Conservation (phyloP, 148 eudicot species). For the Amaranthus cruentus region DNA sequence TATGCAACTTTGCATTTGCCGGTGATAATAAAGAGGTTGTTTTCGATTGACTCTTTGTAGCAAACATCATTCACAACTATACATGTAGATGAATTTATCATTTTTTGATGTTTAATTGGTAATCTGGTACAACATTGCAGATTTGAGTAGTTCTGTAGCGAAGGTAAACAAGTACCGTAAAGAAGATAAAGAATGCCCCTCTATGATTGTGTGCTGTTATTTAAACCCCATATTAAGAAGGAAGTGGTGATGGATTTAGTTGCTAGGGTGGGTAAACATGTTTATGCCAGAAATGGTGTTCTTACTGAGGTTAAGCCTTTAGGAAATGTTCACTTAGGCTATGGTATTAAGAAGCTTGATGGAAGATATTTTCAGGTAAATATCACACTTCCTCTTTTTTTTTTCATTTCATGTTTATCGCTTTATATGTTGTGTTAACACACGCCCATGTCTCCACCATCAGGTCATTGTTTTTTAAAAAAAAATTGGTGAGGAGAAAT, state of each 20-base stretch:
- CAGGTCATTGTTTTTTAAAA: too few species aligned
- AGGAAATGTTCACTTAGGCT: slow-evolving; percentile 71
- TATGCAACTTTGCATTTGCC: too few species aligned
- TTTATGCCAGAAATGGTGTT: slow-evolving; percentile 72
- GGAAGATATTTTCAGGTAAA: slow-evolving; percentile 78
- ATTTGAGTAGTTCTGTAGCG: background rate
- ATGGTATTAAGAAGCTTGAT: slow-evolving; percentile 92
- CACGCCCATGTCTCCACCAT: too few species aligned
- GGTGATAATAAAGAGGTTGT: too few species aligned
- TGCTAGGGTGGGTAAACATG: slow-evolving; percentile 71
- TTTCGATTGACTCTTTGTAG: too few species aligned
- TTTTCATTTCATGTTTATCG: too few species aligned
- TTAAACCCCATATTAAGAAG: slow-evolving; percentile 55
- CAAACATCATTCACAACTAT: too few species aligned
- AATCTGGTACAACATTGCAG: background rate
- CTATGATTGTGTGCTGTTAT: slow-evolving; percentile 83
- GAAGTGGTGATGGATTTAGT: slow-evolving; percentile 53
- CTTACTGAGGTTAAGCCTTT: slow-evolving; percentile 62
- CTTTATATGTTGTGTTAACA: background rate
- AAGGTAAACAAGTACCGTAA: background rate
- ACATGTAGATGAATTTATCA: too few species aligned
- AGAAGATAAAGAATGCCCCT: slow-evolving; percentile 56
- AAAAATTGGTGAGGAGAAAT: too few species aligned
- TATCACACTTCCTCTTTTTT: background rate
- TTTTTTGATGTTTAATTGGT: background rate